Evolutionary conservation across 768 basidiomycete species (phyloP).

Genomic region (Leucosporidium scottii): DNA sequence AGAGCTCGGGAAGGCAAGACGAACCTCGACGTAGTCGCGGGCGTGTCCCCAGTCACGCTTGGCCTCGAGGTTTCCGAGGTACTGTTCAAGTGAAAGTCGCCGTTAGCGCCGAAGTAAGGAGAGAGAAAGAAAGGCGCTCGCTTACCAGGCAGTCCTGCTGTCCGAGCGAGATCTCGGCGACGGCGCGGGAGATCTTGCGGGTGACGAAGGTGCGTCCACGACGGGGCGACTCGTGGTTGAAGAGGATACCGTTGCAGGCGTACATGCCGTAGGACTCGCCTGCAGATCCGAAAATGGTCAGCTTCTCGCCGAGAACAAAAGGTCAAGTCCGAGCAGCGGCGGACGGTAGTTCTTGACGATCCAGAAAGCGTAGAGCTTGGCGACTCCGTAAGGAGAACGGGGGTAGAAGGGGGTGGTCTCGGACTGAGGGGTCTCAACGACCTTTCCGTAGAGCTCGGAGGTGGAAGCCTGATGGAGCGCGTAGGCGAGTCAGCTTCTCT

Average conservation of each 20-base stretch:
- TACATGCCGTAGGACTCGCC: slow-evolving; percentile 96
- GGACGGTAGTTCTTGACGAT: slow-evolving; percentile 43
- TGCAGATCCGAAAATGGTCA: slow-evolving; percentile 41
- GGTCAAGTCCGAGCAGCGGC: not conserved
- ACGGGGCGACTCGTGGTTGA: slow-evolving; percentile 96
- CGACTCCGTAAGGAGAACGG: slow-evolving; percentile 92
- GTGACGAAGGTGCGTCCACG: slow-evolving; percentile 94
- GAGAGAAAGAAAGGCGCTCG: not conserved
- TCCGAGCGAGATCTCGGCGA: slow-evolving; percentile 80
- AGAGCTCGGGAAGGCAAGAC: slow-evolving; percentile 2
- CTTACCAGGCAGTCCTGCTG: slow-evolving; percentile 68
- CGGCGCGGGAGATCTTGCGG: slow-evolving; percentile 85
- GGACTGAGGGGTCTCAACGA: slow-evolving; percentile 87
- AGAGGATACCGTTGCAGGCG: slow-evolving; percentile 92
- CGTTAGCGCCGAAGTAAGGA: not conserved
- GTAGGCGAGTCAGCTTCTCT: not conserved
- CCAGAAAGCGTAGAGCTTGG: slow-evolving; percentile 60
- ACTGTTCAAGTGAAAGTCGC: slow-evolving; percentile 42
- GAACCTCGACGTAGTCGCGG: slow-evolving; percentile 74
- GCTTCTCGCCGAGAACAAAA: not conserved
- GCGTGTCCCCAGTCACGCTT: slow-evolving; percentile 96
- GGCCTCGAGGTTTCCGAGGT: slow-evolving; percentile 89
- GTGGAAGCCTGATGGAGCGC: slow-evolving; percentile 59
- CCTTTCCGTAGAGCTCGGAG: slow-evolving; percentile 94
- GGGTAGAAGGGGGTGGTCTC: slow-evolving; percentile 98